These are phyloP conservation scores for Blastocystis hominis DNA, from an alignment of 352 stramenopile species.

Conservation along the genomic window DNA sequence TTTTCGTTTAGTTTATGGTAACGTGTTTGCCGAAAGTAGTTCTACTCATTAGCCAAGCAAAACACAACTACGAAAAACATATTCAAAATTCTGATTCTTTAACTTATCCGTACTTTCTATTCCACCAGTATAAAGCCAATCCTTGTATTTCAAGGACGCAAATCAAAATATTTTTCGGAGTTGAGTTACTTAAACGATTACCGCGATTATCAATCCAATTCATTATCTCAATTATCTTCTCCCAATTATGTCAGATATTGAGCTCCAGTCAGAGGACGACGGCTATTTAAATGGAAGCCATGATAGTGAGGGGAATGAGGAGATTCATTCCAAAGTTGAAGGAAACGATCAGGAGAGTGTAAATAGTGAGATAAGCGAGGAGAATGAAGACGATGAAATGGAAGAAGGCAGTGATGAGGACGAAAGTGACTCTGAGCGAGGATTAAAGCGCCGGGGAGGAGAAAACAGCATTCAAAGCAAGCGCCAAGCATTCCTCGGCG, in stretches of 20 bases:
- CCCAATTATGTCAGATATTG: neutral
- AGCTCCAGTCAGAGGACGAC: neutral
- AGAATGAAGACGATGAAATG: conserved; percentile 36
- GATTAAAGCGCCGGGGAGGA: neutral
- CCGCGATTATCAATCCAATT: neutral
- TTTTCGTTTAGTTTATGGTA: conserved; percentile 14
- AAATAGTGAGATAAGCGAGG: neutral
- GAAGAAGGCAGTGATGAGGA: conserved; percentile 6
- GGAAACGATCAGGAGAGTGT: neutral
- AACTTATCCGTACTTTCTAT: neutral
- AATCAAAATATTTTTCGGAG: neutral
- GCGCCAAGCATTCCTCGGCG: neutral
- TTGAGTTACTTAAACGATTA: too few species aligned
- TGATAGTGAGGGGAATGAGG: neutral
- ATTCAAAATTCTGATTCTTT: neutral
- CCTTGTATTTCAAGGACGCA: neutral
- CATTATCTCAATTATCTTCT: neutral
- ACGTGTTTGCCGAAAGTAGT: neutral
- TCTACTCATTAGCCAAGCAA: neutral
- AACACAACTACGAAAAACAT: neutral
- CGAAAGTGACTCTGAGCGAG: neutral
- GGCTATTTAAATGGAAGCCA: neutral
- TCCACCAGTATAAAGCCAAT: neutral
- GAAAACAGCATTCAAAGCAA: neutral
- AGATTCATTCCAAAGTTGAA: neutral